A percentile compares a stretch with the other conserved stretches of the same genome.
Evolutionary conservation across 2,329 filamentous ascomycete species (phyloP).

Genomic region (Sclerotinia nivalis): DNA sequence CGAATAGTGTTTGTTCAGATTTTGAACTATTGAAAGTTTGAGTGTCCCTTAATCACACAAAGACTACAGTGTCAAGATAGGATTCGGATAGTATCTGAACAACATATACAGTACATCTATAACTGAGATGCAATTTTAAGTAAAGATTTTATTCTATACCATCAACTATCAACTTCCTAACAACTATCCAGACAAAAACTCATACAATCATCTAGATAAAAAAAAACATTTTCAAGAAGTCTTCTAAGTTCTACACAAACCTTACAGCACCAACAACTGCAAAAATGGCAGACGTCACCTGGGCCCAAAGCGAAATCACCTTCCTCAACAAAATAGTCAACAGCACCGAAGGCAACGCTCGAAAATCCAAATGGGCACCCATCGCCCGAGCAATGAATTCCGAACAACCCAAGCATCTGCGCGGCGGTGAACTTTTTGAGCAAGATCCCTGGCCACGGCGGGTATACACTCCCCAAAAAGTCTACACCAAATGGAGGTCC

Average conservation of each 20-base stretch:
- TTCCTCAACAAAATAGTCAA: background rate
- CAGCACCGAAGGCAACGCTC: background rate
- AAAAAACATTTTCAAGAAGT: background rate
- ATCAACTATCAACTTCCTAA: constrained; percentile 4
- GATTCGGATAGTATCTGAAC: background rate
- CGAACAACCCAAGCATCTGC: background rate
- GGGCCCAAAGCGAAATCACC: background rate
- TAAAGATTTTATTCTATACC: background rate
- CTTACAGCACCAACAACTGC: background rate
- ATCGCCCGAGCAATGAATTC: background rate
- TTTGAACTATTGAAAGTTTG: background rate
- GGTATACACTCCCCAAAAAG: background rate
- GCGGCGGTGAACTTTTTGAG: background rate
- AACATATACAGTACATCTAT: background rate
- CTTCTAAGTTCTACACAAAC: background rate
- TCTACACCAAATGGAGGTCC: no score
- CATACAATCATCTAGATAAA: background rate
- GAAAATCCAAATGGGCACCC: background rate
- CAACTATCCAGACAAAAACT: background rate
- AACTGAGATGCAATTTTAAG: background rate
- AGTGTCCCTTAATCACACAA: background rate
- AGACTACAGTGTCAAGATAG: background rate
- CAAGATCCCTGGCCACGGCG: background rate
- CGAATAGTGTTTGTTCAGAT: background rate
- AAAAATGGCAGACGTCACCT: background rate